Base-by-base conservation (phyloP, 2,329 filamentous ascomycete genomes). In the Thermoascus crustaceus region DNA sequence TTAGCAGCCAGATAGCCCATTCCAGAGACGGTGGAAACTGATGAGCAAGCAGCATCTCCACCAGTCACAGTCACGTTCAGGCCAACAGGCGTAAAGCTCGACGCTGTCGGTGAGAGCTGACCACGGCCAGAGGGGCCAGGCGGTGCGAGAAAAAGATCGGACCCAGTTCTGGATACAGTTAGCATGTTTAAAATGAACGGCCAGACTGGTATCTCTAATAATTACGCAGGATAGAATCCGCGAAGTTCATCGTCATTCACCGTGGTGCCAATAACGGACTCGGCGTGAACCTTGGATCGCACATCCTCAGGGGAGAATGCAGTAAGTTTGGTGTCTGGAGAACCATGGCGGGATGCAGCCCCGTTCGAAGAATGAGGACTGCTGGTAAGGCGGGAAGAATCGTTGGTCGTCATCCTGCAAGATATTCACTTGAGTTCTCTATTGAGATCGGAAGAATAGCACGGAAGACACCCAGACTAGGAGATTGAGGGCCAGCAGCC, bases 281-380 rank as follows among this genome's bases (percentile, higher is more conserved):
- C 41, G 29, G 46, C 42, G 24, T 46, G 46, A 16, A 44, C 43
- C 44, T 68, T 69, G 23, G 61, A 57, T 9, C 69, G 68, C 34
- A 58, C 57, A 25, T 76, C 74, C 10, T 76, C 72, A 0, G 78
- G 77, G 3, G 78, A 82, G 51, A 82, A 81, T 4, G 72, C 62
- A 4, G 78, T 79, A 26, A 80, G 45, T 32, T 71, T 73, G 5
- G 78, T 81, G 39, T 80, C 76, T 0, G 80, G 79, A 4, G 80
- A 83, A 10, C 71, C 73, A 46, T 75, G 71, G 49, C 68, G 71
- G 7, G 78, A 80, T 34, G 75, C 73, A 20, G 66, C 67, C 13
- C 63, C 67, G 30, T 68, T 72, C 10, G 58, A 58, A 22, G 61
- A 63, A 30, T 47, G 52, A 20, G 60, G 57, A 43, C 61, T 64